Conservation (phyloP, 2,329 filamentous ascomycete species). For the Exophiala calicioides region DNA sequence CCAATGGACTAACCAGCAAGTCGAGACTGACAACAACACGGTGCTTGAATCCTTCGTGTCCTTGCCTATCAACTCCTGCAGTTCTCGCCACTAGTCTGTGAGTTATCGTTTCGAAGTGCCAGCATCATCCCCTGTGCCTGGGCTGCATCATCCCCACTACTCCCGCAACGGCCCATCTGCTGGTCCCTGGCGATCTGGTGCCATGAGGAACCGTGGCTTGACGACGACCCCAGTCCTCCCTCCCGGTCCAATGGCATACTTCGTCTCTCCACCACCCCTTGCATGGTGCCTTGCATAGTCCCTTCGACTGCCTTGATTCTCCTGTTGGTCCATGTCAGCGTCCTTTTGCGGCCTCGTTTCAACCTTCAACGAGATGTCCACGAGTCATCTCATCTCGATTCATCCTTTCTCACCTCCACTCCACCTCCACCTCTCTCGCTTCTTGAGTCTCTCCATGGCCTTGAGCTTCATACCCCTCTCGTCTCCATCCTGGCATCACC, state of each 20-base stretch:
- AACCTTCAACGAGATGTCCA: too few relatives aligned
- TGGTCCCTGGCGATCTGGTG: constrained; percentile 21
- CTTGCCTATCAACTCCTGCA: too few relatives aligned
- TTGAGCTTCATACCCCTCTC: constrained; percentile 5
- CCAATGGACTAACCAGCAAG: too few relatives aligned
- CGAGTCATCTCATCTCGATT: too few relatives aligned
- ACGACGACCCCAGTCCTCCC: constrained; percentile 7
- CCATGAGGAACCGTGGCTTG: constrained; percentile 3
- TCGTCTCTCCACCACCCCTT: constrained; percentile 7
- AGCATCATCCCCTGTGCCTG: constrained; percentile 2
- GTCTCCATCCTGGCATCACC: neutral
- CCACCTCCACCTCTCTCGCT: neutral
- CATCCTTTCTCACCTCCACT: neutral
- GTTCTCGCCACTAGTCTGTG: constrained; percentile 2
- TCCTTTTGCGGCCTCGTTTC: neutral
- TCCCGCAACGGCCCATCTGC: constrained; percentile 13
- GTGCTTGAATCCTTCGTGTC: constrained; percentile 3
- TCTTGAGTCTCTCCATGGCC: neutral
- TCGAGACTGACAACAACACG: too few relatives aligned
- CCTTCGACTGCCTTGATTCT: constrained; percentile 3
- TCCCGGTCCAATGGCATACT: constrained; percentile 4
- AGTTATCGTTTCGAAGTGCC: constrained; percentile 10
- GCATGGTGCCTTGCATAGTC: constrained; percentile 13
- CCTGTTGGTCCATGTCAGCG: constrained; percentile 4
- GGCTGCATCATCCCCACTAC: constrained; percentile 3